Evolutionary conservation across 1,139 yeast genomes (phyloP).

Genomic region (Tardiomyces blankii): DNA sequence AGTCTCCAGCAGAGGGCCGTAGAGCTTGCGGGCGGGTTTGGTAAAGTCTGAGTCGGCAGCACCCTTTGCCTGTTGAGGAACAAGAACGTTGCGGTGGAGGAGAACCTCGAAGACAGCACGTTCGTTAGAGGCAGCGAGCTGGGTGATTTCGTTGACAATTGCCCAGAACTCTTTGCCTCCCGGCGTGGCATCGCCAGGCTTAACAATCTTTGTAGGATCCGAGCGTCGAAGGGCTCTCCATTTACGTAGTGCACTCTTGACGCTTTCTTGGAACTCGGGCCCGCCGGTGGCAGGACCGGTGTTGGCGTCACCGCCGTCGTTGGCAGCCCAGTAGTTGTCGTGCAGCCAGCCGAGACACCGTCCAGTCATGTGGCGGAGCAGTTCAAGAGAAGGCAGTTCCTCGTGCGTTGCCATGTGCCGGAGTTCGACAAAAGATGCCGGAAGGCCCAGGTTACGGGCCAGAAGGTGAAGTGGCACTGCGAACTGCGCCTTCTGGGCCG

Average conservation of each 20-base stretch:
- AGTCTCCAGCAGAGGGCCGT: background rate
- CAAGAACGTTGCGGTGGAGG: conserved; percentile 18
- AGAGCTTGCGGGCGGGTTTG: background rate
- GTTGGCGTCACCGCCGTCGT: conserved; percentile 20
- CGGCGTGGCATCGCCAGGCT: conserved; percentile 10
- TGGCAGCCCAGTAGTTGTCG: conserved; percentile 59
- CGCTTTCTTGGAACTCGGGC: conserved; percentile 12
- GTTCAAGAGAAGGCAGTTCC: conserved; percentile 55
- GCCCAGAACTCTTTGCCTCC: conserved; percentile 12
- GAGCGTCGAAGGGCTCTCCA: conserved; percentile 37
- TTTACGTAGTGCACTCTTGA: conserved; percentile 22
- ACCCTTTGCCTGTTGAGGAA: conserved; percentile 11
- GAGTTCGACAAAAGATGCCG: conserved; percentile 78
- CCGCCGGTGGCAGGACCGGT: conserved; percentile 6
- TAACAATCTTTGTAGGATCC: conserved; percentile 29
- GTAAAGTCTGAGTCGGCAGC: background rate
- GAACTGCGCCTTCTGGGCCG: conserved; percentile 64
- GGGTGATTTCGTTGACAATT: conserved; percentile 10
- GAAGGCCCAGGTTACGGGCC: conserved; percentile 60
- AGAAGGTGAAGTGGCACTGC: conserved; percentile 72
- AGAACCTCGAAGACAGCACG: conserved; percentile 16
- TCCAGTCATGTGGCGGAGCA: conserved; percentile 46
- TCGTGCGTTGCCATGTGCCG: conserved; percentile 94
- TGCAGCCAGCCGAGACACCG: conserved; percentile 70
- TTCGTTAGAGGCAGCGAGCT: conserved; percentile 9